phyloP scores from a whole-genome alignment of 495 filamentous ascomycete species.

The Patellaria atrata region DNA sequence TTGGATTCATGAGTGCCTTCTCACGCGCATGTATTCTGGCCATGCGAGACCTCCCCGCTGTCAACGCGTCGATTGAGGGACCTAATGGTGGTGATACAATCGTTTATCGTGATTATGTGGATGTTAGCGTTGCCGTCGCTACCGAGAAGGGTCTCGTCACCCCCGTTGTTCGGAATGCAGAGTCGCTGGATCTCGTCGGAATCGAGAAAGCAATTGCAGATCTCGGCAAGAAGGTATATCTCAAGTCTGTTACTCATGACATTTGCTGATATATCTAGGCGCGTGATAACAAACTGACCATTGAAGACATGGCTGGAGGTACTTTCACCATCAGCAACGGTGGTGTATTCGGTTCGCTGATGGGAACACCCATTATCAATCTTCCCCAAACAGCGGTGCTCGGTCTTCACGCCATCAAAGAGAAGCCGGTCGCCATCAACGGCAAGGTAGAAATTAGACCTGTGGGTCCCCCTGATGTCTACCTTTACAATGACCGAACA shows the following conservation, averaged over 20 bases:
- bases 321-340: conserved; percentile 98
- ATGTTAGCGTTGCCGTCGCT: conserved; percentile 92
- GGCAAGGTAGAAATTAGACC: conserved; percentile 89
- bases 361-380: conserved; percentile 99
- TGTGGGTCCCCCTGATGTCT: conserved; percentile 30
- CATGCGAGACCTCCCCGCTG: conserved; percentile 87
- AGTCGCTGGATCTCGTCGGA: conserved; percentile 69
- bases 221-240: conserved; percentile 85
- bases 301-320: conserved; percentile 98
- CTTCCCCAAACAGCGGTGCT: conserved; percentile 91
- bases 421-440: conserved; percentile 75
- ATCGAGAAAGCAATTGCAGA: conserved; percentile 91
- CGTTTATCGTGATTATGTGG: conserved; percentile 94
- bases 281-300: conserved; percentile 89
- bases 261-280: conserved; percentile 38
- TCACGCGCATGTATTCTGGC: conserved; percentile 81
- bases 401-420: conserved; percentile 96
- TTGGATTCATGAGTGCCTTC: conserved; percentile 98
- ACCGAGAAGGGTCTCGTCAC: conserved; percentile 97
- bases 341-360: conserved; percentile 64
- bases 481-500: conserved; percentile 3
- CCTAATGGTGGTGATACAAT: conserved; percentile 92
- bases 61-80: conserved; percentile 96
- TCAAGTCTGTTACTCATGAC: conserved; percentile 16
- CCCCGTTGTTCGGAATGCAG: conserved; percentile 87